Base-by-base conservation (phyloP, 352 stramenopile species). In the Phytophthora nicotianae region DNA sequence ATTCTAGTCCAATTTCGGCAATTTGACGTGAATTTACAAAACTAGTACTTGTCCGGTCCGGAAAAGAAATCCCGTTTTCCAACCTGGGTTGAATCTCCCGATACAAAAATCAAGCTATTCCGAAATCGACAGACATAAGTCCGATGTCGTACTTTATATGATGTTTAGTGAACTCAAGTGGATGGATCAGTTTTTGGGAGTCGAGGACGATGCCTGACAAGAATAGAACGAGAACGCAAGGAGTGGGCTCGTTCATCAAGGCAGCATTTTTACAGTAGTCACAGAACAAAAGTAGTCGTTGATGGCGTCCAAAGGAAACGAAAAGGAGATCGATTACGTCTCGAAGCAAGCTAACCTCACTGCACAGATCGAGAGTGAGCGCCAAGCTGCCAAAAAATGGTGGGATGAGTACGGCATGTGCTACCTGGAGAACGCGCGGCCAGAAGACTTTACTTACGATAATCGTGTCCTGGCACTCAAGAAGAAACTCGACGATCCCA, bases 291-390 rank as follows among this genome's bases (percentile, higher is more conserved):
- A n/a, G n/a, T n/a, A n/a, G n/a, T n/a, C n/a, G n/a, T n/a, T n/a
- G n/a, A 82, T 80, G 71, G 59, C 72, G 6, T 55, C 78, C 5
- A 88, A 86, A 59, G 75, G 68, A 11, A 76, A 80, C 58, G 49
- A 58, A 14, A 92, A 93, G 60, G 84, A 91, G 70, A 68, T 90
- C 56, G 84, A 93, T 64, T 93, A 91, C 57, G 82, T 93, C 53
- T 90, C 84, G 42, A 91, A 89, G 62, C 66, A 93, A 53, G 82
- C 84, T n/a, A 93, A 93, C 56, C 72, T 90, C 40, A 91, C 84
- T 20, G 62, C 84, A 47, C 84, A 93, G 62, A 91, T 93, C 69
- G 84, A 93, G 67, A 90, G 82, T 60, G 84, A 93, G 53, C 81
- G 77, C 7, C 82, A 84, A 48, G 80, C 82, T 2, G 82, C 82